Percentiles rank a stretch among this genome's conserved stretches.
phyloP scores from a whole-genome alignment of 371 early-diverging fungal species.

The Haplosporangium sp. region DNA sequence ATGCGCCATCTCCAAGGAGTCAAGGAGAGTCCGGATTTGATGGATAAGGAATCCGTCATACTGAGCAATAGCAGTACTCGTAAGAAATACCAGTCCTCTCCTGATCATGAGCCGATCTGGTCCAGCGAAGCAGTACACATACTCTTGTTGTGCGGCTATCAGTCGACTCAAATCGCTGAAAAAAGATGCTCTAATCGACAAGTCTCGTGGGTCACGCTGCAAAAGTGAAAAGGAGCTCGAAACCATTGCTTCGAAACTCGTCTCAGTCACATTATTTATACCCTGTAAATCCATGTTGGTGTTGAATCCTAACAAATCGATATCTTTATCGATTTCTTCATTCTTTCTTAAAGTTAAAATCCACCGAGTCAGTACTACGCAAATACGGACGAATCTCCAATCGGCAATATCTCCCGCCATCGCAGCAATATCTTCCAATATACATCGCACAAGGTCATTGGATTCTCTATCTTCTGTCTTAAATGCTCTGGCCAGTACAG shows the following conservation, averaged over 20 bases:
- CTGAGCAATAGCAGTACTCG: constrained; percentile 4
- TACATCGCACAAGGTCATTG: not conserved
- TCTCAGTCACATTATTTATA: not conserved
- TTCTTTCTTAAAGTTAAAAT: not conserved
- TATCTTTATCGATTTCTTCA: not conserved
- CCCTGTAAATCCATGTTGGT: not conserved
- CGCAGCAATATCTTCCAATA: constrained; percentile 24
- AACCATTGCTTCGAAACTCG: constrained; percentile 1
- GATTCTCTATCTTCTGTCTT: not conserved
- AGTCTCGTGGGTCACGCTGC: not conserved
- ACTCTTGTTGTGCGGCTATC: constrained; percentile 2
- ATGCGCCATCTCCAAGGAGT: not conserved
- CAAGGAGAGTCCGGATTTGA: constrained; percentile 3
- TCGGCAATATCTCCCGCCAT: constrained; percentile 26
- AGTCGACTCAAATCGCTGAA: not conserved
- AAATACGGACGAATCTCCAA: constrained; percentile 26
- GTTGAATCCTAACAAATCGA: not conserved
- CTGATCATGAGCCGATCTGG: constrained; percentile 13
- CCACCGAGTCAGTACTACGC: constrained; percentile 14
- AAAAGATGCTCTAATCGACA: not conserved
- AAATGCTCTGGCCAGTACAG: not conserved
- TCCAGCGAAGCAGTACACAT: constrained; percentile 9
- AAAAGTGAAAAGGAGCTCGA: constrained; percentile 4
- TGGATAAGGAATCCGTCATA: constrained; percentile 6
- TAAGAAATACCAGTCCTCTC: constrained; percentile 18